Conservation (phyloP, 2,329 filamentous ascomycete genomes). For the Cephalotrichum gorgonifer region DNA sequence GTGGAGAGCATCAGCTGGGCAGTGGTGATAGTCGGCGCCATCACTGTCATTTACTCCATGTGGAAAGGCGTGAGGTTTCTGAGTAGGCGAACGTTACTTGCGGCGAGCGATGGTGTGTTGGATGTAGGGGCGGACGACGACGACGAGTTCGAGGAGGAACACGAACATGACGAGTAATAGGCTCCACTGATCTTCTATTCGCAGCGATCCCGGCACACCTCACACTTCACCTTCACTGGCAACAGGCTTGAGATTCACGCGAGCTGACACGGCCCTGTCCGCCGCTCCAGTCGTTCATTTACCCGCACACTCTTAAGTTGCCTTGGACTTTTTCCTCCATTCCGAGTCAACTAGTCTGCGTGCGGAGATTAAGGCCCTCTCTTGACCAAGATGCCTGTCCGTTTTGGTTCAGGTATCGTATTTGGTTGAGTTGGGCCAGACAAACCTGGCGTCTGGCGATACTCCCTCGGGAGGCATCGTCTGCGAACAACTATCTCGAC, state of each 20-base stretch:
- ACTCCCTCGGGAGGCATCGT: slow-evolving; percentile 1
- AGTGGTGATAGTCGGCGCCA: slow-evolving; percentile 68
- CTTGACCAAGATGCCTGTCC: slow-evolving; percentile 29
- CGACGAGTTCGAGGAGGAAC: slow-evolving; percentile 22
- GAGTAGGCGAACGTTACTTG: slow-evolving; percentile 63
- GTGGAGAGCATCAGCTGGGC: slow-evolving; percentile 70
- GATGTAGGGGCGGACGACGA: slow-evolving; percentile 65
- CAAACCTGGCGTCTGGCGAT: slow-evolving; percentile 1
- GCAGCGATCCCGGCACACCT: background rate
- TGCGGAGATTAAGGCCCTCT: slow-evolving; percentile 63
- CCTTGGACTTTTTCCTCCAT: slow-evolving; percentile 65
- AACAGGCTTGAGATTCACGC: background rate
- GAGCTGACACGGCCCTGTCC: slow-evolving; percentile 7
- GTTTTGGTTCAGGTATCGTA: slow-evolving; percentile 34
- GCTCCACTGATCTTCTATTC: background rate
- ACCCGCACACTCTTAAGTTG: slow-evolving; percentile 95
- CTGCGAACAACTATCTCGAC: background rate
- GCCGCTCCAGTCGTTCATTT: background rate
- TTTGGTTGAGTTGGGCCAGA: slow-evolving; percentile 2
- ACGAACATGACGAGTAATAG: slow-evolving; percentile 15
- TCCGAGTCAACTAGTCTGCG: slow-evolving; percentile 93
- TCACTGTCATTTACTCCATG: slow-evolving; percentile 72
- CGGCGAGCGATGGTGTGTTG: slow-evolving; percentile 68
- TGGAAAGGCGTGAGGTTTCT: slow-evolving; percentile 73
- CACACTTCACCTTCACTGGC: background rate